phyloP scores from a whole-genome alignment of 2,329 filamentous ascomycete species.

The Apiospora malaysiana region DNA sequence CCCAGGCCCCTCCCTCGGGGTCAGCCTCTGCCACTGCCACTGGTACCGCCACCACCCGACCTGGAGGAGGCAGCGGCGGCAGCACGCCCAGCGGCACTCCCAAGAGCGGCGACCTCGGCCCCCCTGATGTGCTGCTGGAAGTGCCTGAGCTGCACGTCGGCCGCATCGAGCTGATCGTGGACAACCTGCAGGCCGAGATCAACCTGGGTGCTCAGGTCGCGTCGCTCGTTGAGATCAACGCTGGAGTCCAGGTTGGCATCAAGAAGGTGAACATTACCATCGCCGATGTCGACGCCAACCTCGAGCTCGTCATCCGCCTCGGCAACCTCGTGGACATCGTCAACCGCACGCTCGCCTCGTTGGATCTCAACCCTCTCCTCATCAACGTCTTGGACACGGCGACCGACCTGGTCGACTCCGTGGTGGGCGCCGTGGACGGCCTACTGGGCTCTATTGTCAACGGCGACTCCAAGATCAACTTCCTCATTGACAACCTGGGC shows the following conservation, averaged over 20 bases:
- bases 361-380: constrained; percentile 67
- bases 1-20: not conserved
- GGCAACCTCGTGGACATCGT: constrained; percentile 67
- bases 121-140: constrained; percentile 63
- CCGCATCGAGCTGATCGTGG: constrained; percentile 64
- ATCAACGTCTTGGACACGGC: constrained; percentile 61
- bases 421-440: constrained; percentile 63
- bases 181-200: constrained; percentile 62
- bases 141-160: constrained; percentile 64
- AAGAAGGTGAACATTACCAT: constrained; percentile 65
- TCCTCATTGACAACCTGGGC: constrained; percentile 65
- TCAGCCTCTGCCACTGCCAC: constrained; percentile 23
- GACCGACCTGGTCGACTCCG: constrained; percentile 55
- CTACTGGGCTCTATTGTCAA: constrained; percentile 64
- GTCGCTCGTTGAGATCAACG: constrained; percentile 59
- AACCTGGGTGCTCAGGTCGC: constrained; percentile 67
- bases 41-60: constrained; percentile 26
- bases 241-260: constrained; percentile 58
- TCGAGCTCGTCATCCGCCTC: constrained; percentile 64
- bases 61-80: constrained; percentile 30
- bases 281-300: constrained; percentile 61
- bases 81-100: constrained; percentile 28
- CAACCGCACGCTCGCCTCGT: constrained; percentile 62
- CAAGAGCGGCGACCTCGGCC: constrained; percentile 36
- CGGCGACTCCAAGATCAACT: constrained; percentile 58